A percentile compares a stretch with the other conserved stretches of the same genome.
phyloP scores from a whole-genome alignment of 208 protist genomes.

The Trichomonas tenax region DNA sequence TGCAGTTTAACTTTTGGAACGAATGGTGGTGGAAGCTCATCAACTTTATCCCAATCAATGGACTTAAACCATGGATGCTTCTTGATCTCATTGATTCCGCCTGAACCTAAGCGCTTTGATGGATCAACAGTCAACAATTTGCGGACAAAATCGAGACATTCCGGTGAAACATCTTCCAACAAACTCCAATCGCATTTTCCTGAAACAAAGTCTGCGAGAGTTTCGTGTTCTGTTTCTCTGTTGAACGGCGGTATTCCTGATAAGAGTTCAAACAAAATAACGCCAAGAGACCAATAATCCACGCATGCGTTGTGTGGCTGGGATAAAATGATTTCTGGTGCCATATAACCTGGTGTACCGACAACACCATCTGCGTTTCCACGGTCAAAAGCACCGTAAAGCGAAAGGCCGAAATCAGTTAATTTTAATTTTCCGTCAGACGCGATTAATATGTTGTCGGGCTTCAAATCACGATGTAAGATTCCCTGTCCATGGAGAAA shows the following conservation, averaged over 20 bases:
- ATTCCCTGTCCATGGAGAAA: conserved; percentile 46
- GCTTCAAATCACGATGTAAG: conserved; percentile 51
- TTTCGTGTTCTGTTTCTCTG: not conserved
- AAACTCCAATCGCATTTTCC: not conserved
- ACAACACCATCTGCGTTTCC: not conserved
- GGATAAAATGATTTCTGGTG: not conserved
- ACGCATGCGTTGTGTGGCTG: not conserved
- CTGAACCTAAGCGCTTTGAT: conserved; percentile 25
- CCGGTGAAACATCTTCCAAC: not conserved
- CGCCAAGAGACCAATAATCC: not conserved
- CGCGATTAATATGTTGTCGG: conserved; percentile 54
- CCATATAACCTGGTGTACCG: not conserved
- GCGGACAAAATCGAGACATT: not conserved
- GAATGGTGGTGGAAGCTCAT: conserved; percentile 20
- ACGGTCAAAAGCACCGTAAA: not conserved
- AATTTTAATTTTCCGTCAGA: conserved; percentile 37
- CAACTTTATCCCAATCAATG: conserved; percentile 25
- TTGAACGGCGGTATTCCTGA: not conserved
- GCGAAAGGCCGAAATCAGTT: conserved; percentile 28
- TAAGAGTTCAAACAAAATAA: not conserved
- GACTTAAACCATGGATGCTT: conserved; percentile 25
- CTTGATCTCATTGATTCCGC: conserved; percentile 31
- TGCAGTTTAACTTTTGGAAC: not conserved
- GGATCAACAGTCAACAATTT: conserved; percentile 20
- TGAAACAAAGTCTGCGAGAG: not conserved